Percentiles rank a stretch among this genome's conserved stretches.
phyloP scores from a whole-genome alignment of 257 asterid genomes.

The Forsythia suspensa region DNA sequence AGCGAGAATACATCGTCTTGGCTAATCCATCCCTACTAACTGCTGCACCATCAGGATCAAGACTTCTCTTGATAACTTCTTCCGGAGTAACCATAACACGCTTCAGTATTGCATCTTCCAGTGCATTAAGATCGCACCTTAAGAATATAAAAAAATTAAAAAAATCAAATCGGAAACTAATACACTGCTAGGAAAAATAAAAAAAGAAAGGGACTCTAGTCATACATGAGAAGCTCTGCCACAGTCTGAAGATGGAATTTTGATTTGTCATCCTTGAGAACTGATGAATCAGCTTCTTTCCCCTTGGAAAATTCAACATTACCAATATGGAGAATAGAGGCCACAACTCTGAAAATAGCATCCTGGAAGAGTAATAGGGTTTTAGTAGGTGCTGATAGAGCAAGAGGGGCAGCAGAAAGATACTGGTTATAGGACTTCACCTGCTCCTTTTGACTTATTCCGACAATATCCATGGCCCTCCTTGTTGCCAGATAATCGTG shows the following conservation, averaged over 20 bases:
- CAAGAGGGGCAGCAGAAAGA: conserved; percentile 13
- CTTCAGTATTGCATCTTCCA: conserved; percentile 88
- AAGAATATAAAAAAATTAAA: neutral
- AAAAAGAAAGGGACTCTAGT: conserved; percentile 21
- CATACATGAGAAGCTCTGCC: conserved; percentile 94
- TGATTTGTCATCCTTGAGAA: conserved; percentile 85
- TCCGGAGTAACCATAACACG: conserved; percentile 99
- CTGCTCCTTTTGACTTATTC: conserved; percentile 92
- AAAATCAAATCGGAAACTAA: conserved; percentile 23
- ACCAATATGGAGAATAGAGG: conserved; percentile 93
- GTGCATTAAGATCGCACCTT: conserved; percentile 74
- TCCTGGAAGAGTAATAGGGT: conserved; percentile 50
- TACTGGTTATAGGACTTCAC: conserved; percentile 35
- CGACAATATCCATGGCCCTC: conserved; percentile 97
- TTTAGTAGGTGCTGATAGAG: conserved; percentile 15
- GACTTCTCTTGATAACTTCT: conserved; percentile 98
- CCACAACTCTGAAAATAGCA: conserved; percentile 97
- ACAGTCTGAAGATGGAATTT: conserved; percentile 80
- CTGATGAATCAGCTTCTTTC: conserved; percentile 78
- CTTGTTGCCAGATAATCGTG: conserved; percentile 95
- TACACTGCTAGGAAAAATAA: conserved; percentile 12
- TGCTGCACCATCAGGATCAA: conserved; percentile 82
- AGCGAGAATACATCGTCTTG: conserved; percentile 82
- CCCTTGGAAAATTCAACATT: conserved; percentile 81
- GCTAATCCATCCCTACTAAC: conserved; percentile 95